A percentile compares a stretch with the other conserved stretches of the same genome.
Conservation (phyloP, 2,329 filamentous ascomycete genomes). For the Paraphoma sp. region DNA sequence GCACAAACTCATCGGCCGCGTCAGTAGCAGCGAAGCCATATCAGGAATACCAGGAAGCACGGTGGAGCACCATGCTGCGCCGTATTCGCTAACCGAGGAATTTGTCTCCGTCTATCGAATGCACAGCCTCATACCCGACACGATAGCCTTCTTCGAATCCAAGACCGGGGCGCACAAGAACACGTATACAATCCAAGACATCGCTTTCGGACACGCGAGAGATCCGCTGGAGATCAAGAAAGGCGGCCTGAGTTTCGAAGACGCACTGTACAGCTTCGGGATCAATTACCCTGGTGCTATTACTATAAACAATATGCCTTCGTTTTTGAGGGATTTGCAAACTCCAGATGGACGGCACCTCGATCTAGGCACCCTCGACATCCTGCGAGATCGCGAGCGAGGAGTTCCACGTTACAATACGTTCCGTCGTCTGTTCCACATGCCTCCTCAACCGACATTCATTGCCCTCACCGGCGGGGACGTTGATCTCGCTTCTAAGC, state of each 20-base stretch:
- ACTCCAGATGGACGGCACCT: constrained; percentile 51
- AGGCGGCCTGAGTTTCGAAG: constrained; percentile 21
- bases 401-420: constrained; percentile 55
- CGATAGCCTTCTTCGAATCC: constrained; percentile 47
- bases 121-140: constrained; percentile 52
- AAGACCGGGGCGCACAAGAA: constrained; percentile 35
- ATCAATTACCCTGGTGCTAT: constrained; percentile 58
- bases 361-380: constrained; percentile 56
- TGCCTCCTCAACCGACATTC: constrained; percentile 48
- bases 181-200: constrained; percentile 19
- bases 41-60: constrained; percentile 51
- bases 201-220: constrained; percentile 43
- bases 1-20: constrained; percentile 51
- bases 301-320: constrained; percentile 49
- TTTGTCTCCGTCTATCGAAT: constrained; percentile 55
- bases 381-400: constrained; percentile 56
- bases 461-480: constrained; percentile 51
- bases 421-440: constrained; percentile 54
- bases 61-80: constrained; percentile 47
- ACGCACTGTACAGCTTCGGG: constrained; percentile 54
- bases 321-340: constrained; percentile 51
- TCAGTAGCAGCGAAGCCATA: constrained; percentile 50
- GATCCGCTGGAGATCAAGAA: constrained; percentile 30
- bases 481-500: constrained; percentile 42
- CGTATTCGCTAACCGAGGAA: constrained; percentile 54